phyloP scores from a whole-genome alignment of 2,329 filamentous ascomycete species.

The Zymoseptoria brevis region DNA sequence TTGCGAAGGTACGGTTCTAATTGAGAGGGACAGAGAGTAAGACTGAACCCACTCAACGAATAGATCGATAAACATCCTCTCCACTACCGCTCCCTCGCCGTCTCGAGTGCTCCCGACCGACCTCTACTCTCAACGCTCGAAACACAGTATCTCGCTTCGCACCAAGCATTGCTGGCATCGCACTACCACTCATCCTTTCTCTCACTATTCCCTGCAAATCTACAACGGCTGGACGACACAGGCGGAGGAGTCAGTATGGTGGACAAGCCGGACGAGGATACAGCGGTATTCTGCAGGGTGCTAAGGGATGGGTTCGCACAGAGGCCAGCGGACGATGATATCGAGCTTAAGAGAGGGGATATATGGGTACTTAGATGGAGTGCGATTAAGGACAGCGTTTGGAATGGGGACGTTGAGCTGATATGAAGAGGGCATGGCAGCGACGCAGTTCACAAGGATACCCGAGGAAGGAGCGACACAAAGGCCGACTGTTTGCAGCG shows the following conservation, averaged over 20 bases:
- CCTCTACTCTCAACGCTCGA: conserved; percentile 63
- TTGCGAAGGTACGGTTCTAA: conserved; percentile 61
- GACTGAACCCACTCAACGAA: background rate
- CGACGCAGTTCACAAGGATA: background rate
- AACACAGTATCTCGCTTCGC: conserved; percentile 70
- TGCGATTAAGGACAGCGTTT: conserved; percentile 54
- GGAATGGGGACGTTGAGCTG: conserved; percentile 66
- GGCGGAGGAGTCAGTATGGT: conserved; percentile 89
- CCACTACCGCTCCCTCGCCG: conserved; percentile 54
- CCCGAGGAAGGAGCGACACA: background rate
- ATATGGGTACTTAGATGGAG: conserved; percentile 52
- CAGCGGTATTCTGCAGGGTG: conserved; percentile 75
- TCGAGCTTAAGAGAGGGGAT: conserved; percentile 43
- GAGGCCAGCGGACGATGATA: conserved; percentile 43
- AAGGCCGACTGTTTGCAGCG: background rate
- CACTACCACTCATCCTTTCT: conserved; percentile 86
- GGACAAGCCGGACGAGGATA: conserved; percentile 72
- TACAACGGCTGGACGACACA: conserved; percentile 85
- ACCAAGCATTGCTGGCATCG: conserved; percentile 73
- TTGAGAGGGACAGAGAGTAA: conserved; percentile 17
- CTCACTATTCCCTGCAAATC: conserved; percentile 63
- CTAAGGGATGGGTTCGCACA: conserved; percentile 55
- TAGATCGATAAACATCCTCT: conserved; percentile 71
- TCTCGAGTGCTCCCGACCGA: conserved; percentile 25
- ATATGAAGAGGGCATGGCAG: conserved; percentile 29